These are phyloP conservation scores for Torulaspora delbrueckii DNA, from an alignment of 805 yeast genomes.

Conservation along the genomic window DNA sequence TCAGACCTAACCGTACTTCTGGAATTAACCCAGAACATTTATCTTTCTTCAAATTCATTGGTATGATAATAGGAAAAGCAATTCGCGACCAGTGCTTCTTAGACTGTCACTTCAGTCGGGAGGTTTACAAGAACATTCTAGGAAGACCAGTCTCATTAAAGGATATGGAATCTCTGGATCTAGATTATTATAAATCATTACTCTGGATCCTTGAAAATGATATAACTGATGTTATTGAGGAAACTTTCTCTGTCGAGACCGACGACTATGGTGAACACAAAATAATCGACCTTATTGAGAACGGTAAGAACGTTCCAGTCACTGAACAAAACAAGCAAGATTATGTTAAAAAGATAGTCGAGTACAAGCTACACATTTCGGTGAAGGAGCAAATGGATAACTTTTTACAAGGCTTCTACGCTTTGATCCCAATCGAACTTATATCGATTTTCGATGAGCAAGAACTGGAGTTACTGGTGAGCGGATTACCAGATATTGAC, in stretches of 20 bases:
- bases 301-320: slow-evolving; percentile 80
- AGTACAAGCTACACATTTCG: slow-evolving; percentile 75
- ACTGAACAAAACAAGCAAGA: slow-evolving; percentile 88
- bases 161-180: slow-evolving; percentile 91
- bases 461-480: slow-evolving; percentile 84
- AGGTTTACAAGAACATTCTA: slow-evolving; percentile 83
- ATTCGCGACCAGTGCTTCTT: slow-evolving; percentile 78
- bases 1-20: slow-evolving; percentile 91
- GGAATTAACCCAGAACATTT: slow-evolving; percentile 91
- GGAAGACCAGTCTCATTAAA: slow-evolving; percentile 77
- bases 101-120: slow-evolving; percentile 93
- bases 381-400: slow-evolving; percentile 84
- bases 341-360: slow-evolving; percentile 80
- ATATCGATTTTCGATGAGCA: slow-evolving; percentile 90
- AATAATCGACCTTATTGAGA: slow-evolving; percentile 71
- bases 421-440: slow-evolving; percentile 77
- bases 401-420: slow-evolving; percentile 82
- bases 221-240: slow-evolving; percentile 91
- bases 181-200: slow-evolving; percentile 86
- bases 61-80: slow-evolving; percentile 91
- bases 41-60: slow-evolving; percentile 90
- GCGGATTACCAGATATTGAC: slow-evolving; percentile 95
- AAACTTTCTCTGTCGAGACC: slow-evolving; percentile 87
- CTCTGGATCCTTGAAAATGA: slow-evolving; percentile 97
- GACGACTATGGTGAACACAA: slow-evolving; percentile 92